Evolutionary conservation across 1,139 yeast genomes (phyloP).

Genomic region (Candida smagusa): DNA sequence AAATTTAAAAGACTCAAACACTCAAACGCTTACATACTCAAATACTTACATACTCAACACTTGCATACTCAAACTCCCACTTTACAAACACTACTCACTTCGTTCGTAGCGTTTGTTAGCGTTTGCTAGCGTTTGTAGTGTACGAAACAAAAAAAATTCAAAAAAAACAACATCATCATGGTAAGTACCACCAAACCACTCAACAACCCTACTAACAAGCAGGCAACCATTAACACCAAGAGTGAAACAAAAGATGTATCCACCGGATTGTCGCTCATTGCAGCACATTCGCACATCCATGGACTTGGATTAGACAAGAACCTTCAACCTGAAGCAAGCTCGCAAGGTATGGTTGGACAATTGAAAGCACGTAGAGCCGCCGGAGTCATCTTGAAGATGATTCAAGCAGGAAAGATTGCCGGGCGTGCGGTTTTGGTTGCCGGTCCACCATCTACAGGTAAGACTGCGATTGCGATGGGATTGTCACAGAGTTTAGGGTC

Average conservation of each 20-base stretch:
- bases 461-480: conserved; percentile 98
- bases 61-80: too few relatives aligned
- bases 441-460: conserved; percentile 98
- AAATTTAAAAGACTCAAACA: too few relatives aligned
- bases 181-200: conserved; percentile 5
- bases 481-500: conserved; percentile 81
- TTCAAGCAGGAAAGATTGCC: conserved; percentile 89
- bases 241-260: conserved; percentile 39
- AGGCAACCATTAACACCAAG: conserved; percentile 33
- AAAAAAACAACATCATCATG: conserved; percentile 1
- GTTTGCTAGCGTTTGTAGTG: too few relatives aligned
- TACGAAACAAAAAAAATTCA: too few relatives aligned
- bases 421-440: conserved; percentile 95
- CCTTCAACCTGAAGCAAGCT: conserved; percentile 71
- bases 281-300: conserved; percentile 95
- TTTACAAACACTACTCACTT: too few relatives aligned
- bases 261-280: conserved; percentile 68
- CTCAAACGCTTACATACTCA: too few relatives aligned
- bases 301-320: conserved; percentile 94
- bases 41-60: too few relatives aligned
- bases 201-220: conserved; percentile 9
- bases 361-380: conserved; percentile 92
- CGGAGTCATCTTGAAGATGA: conserved; percentile 89
- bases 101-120: too few relatives aligned
- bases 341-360: conserved; percentile 99